Base-by-base conservation (phyloP, 331 rosid species). In the Cydonia oblonga region DNA sequence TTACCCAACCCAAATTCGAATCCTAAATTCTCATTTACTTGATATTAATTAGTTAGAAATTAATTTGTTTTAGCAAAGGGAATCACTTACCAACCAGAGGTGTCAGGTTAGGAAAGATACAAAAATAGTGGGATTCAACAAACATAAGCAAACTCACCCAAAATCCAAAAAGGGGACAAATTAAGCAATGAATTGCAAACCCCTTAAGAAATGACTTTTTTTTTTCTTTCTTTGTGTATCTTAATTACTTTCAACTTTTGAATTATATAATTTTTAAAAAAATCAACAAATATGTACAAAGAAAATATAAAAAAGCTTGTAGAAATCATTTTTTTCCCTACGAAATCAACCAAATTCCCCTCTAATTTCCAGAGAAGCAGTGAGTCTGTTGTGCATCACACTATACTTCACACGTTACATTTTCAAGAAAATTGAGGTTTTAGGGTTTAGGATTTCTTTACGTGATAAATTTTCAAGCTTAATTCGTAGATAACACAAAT, bases 91-190 rank as follows among this genome's bases (percentile, higher is more conserved):
- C 62, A 56, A 11, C 26, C 14, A 10, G 18, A 22, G 7, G 54
- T 16, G 19, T 49, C 16, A 6, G 2, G 33, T 14, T 7, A 0
- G 33, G 29, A 18, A 26, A 24, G 3, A 3, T 13, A 60, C 10
- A 60, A 13, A 26, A 13, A 60, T 24, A 15, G 65, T 60, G 54
- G 7, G 20, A 60, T 25, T 14, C 32, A 25, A 14, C 35, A 44
- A 22, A 16, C n/a, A 12, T 5, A 51, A 49, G 54, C 9, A 49
- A 5, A 12, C 2, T 6, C 29, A 53, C 52, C 72, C 38, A 7
- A 6, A 51, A 33, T 64, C 52, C 13, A 18, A 14, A 26, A 61
- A 29, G 3, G 76, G 80, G 76, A 76, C 80, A 40, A 49, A 49
- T 49, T 49, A 35, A 33, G 28, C 59, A 38, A 25, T 20, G 30